Base-by-base conservation (phyloP, 441 rosid genomes). In the Breynia disticha region DNA sequence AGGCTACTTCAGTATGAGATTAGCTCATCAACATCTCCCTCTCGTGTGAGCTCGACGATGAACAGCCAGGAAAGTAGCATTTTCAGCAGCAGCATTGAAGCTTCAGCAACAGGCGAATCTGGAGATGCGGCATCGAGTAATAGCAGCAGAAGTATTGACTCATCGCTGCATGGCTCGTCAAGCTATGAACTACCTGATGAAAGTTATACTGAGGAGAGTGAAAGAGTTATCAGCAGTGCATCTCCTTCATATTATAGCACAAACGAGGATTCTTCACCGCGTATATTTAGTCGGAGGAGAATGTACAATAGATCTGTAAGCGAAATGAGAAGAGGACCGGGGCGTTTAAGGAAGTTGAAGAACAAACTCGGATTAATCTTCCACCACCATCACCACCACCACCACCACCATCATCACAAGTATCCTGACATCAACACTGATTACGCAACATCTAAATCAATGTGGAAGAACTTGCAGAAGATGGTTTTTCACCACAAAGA, bases 311-410 rank as follows among this genome's bases (percentile, higher is more conserved):
- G 35, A 28, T 28, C 35, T 28, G 8, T 52, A 35, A 56, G 20
- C 17, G 67, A 63, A 41, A 61, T 32, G 3, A 11, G 44, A 15
- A 41, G 44, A 64, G 56, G 14, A 24, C 43, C 57, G 2, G 83
- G 84, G 48, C 13, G 66, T 50, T 38, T 76, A 52, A 68, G 60
- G 56, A 70, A 75, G 67, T 19, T 75, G 15, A 79, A 74, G 80
- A 69, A 77, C 42, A 81, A 71, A 62, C 51, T 81, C 16, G 82
- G 80, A 10, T 66, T 76, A 48, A 74, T 79, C 35, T 69, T 81
- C 52, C 87, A 73, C 46, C 82, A 73, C 43, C 86, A 80, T 13
- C 80, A 72, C 13, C 86, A 81, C 2, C 83, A 76, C 1, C 80
- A 78, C 62, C 80, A 68, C 42, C 70, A 76, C 44, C 44, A 41